Percentiles rank a stretch among this genome's conserved stretches.
These are phyloP conservation scores for Takashimella koratensis DNA, from an alignment of 1,284 basidiomycete species.

Conservation along the genomic window DNA sequence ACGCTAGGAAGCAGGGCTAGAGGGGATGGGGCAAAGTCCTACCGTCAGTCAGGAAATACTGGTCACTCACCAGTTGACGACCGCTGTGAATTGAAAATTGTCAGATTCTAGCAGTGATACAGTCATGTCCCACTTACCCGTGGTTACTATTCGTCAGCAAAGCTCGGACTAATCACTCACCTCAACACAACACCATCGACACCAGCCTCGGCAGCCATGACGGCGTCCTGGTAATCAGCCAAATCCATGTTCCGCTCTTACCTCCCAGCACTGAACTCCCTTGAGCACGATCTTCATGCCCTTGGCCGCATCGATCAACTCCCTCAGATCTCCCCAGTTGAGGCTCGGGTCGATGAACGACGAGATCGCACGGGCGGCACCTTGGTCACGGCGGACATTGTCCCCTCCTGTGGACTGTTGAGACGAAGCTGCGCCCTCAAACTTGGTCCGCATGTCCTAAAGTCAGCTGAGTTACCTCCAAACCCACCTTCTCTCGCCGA, in stretches of 20 bases:
- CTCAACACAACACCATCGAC: constrained; percentile 74
- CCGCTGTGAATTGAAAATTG: too few relatives aligned
- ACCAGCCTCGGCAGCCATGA: constrained; percentile 79
- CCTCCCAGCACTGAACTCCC: constrained; percentile 89
- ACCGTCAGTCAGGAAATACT: not conserved
- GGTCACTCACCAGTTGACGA: constrained; percentile 60
- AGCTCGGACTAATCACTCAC: constrained; percentile 19
- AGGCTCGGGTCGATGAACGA: constrained; percentile 91
- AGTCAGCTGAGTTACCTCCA: not conserved
- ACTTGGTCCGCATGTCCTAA: constrained; percentile 93
- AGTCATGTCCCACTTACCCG: constrained; percentile 49
- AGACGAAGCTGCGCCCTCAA: constrained; percentile 75
- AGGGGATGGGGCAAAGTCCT: constrained; percentile 82
- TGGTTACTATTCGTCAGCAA: constrained; percentile 65
- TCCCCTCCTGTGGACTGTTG: constrained; percentile 57
- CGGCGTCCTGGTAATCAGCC: constrained; percentile 61
- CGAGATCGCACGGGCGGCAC: constrained; percentile 90
- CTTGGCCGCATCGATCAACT: constrained; percentile 84
- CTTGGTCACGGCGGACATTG: constrained; percentile 75
- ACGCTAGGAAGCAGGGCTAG: constrained; percentile 88
- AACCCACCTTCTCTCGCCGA: constrained; percentile 69
- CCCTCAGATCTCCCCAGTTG: constrained; percentile 79
- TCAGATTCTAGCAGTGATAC: not conserved
- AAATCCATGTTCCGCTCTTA: constrained; percentile 26
- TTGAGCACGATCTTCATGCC: constrained; percentile 86